phyloP scores from a whole-genome alignment of 441 rosid genomes.

The Erodium moschatum region DNA sequence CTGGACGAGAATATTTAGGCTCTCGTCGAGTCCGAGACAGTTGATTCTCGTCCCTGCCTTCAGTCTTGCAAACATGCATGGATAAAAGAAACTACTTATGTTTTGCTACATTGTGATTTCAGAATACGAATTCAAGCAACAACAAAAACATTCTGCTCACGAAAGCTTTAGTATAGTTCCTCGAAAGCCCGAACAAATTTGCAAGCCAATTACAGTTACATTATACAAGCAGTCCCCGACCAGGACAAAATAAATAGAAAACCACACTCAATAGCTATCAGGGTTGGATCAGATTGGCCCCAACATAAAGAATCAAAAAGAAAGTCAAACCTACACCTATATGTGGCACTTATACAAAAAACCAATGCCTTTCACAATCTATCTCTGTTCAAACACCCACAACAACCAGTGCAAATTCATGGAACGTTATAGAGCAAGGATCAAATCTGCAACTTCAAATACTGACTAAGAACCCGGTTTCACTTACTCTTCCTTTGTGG shows the following conservation, averaged over 20 bases:
- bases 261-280: constrained; percentile 3
- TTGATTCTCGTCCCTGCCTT: too few species aligned
- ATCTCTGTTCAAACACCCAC: not conserved
- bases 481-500: constrained; percentile 1
- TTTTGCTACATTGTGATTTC: too few species aligned
- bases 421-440: not conserved
- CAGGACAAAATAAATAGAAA: not conserved
- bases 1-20: too few species aligned
- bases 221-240: not conserved
- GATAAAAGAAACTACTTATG: too few species aligned
- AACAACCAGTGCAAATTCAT: not conserved
- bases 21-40: too few species aligned
- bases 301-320: not conserved
- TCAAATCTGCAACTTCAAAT: too few species aligned
- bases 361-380: constrained; percentile 8
- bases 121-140: too few species aligned
- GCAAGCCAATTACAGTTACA: not conserved
- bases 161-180: not conserved
- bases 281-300: not conserved
- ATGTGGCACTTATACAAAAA: constrained; percentile 8
- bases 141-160: too few species aligned
- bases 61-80: too few species aligned
- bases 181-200: not conserved
- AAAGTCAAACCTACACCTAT: not conserved
- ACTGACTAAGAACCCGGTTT: not conserved